phyloP scores from a whole-genome alignment of 1,284 basidiomycete species.

The Moniliophthora roreri region DNA sequence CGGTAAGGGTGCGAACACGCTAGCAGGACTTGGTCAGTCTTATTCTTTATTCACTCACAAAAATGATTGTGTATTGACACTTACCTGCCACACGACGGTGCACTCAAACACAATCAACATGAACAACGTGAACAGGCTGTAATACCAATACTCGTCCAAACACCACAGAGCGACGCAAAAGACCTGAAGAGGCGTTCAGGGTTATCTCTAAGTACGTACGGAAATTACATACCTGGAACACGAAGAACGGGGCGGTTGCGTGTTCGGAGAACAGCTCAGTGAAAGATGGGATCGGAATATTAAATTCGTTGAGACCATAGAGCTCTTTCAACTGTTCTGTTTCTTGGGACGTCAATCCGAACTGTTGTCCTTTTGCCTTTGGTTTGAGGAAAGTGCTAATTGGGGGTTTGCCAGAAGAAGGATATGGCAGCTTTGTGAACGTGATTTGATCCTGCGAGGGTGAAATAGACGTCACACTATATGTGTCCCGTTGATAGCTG shows the following conservation, averaged over 20 bases:
- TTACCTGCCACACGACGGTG: constrained; percentile 94
- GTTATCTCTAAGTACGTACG: constrained; percentile 11
- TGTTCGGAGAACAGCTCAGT: constrained; percentile 27
- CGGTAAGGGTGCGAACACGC: constrained; percentile 86
- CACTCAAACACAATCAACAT: constrained; percentile 97
- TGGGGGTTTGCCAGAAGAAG: constrained; percentile 73
- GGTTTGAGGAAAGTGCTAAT: constrained; percentile 70
- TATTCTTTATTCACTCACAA: not conserved
- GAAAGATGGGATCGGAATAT: constrained; percentile 94
- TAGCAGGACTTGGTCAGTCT: constrained; percentile 31
- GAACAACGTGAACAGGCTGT: constrained; percentile 93
- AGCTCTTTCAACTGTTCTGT: constrained; percentile 53
- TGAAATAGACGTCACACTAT: constrained; percentile 65
- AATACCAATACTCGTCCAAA: constrained; percentile 98
- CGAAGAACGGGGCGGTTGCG: constrained; percentile 72
- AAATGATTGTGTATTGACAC: constrained; percentile 27
- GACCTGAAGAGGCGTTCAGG: constrained; percentile 92
- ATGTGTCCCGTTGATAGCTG: constrained; percentile 95
- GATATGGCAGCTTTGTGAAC: constrained; percentile 89
- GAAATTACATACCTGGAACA: constrained; percentile 59
- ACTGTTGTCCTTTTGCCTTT: constrained; percentile 25
- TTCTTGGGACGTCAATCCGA: constrained; percentile 34
- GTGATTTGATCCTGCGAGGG: constrained; percentile 40
- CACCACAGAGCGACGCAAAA: constrained; percentile 97
- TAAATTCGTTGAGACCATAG: constrained; percentile 92